phyloP scores from a whole-genome alignment of 495 filamentous ascomycete species.

The Letharia lupina region DNA sequence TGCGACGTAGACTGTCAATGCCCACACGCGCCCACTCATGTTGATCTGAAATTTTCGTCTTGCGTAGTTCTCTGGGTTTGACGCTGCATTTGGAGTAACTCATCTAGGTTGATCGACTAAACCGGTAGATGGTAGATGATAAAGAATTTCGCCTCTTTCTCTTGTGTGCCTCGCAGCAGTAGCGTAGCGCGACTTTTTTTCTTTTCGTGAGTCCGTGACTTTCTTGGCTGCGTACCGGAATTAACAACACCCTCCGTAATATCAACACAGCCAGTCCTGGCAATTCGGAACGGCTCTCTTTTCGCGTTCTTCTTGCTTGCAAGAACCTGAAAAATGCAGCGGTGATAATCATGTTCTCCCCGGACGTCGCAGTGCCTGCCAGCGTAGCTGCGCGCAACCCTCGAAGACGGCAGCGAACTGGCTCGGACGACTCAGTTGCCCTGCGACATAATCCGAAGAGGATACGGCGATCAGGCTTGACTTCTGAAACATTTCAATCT shows the following conservation, averaged over 20 bases:
- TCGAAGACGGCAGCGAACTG: conserved; percentile 58
- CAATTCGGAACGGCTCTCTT: neutral
- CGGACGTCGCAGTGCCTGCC: conserved; percentile 40
- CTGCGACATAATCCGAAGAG: conserved; percentile 64
- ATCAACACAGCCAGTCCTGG: conserved; percentile 1
- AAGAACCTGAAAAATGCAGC: neutral
- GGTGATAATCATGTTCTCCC: conserved; percentile 51
- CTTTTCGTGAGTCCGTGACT: neutral
- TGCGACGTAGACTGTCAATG: neutral
- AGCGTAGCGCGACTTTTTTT: conserved; percentile 4
- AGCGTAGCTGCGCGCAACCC: conserved; percentile 48
- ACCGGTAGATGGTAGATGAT: too few relatives aligned
- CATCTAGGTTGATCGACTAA: neutral
- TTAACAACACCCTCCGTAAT: conserved; percentile 15
- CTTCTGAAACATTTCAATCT: conserved; percentile 43
- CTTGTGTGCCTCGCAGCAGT: neutral
- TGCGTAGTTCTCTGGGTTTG: neutral
- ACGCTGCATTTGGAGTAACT: neutral
- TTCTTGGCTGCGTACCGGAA: conserved; percentile 7
- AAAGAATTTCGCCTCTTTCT: neutral
- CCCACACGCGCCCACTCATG: neutral
- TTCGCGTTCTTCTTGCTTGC: neutral
- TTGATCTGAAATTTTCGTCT: neutral
- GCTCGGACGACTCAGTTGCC: conserved; percentile 54
- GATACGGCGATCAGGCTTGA: conserved; percentile 51